Evolutionary conservation across 1,284 basidiomycete species (phyloP).

Genomic region (Cystobasidiaceae sp.): DNA sequence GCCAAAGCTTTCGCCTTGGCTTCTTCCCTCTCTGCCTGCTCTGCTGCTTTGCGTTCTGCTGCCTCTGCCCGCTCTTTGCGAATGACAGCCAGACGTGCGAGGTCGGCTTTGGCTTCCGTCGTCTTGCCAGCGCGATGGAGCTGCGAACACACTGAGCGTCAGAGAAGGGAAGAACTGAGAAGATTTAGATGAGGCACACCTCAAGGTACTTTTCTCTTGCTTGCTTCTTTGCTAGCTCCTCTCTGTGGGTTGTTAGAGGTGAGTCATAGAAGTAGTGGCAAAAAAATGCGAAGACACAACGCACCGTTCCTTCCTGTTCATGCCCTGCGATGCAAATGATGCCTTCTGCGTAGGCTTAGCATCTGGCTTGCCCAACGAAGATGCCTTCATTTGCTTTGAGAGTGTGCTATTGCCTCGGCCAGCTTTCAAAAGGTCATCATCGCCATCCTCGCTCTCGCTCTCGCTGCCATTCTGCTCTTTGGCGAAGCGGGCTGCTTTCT

Average conservation of each 20-base stretch:
- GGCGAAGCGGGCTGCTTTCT: constrained; percentile 29
- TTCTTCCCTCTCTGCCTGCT: constrained; percentile 17
- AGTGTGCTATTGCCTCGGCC: constrained; percentile 25
- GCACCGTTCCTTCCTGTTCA: constrained; percentile 65
- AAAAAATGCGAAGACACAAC: constrained; percentile 33
- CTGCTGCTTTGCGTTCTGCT: constrained; percentile 18
- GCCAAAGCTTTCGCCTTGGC: constrained; percentile 10
- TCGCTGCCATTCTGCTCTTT: constrained; percentile 33
- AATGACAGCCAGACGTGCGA: constrained; percentile 79
- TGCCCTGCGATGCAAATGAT: constrained; percentile 50
- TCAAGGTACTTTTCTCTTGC: constrained; percentile 59
- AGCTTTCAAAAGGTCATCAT: constrained; percentile 22
- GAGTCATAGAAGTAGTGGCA: neutral
- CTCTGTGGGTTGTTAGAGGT: constrained; percentile 53
- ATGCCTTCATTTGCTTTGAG: constrained; percentile 32
- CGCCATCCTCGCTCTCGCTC: constrained; percentile 31
- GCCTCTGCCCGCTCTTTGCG: constrained; percentile 62
- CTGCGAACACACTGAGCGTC: constrained; percentile 39
- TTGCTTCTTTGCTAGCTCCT: constrained; percentile 81
- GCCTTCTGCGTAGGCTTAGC: neutral
- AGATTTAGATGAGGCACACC: neutral
- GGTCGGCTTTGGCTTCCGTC: constrained; percentile 75
- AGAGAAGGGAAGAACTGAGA: neutral
- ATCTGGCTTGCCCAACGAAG: constrained; percentile 26
- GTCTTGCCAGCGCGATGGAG: constrained; percentile 75